Evolutionary conservation across 768 basidiomycete species (phyloP), one percentile per base, ranked within the genome.

Genomic region (Pulveroboletus frians): DNA sequence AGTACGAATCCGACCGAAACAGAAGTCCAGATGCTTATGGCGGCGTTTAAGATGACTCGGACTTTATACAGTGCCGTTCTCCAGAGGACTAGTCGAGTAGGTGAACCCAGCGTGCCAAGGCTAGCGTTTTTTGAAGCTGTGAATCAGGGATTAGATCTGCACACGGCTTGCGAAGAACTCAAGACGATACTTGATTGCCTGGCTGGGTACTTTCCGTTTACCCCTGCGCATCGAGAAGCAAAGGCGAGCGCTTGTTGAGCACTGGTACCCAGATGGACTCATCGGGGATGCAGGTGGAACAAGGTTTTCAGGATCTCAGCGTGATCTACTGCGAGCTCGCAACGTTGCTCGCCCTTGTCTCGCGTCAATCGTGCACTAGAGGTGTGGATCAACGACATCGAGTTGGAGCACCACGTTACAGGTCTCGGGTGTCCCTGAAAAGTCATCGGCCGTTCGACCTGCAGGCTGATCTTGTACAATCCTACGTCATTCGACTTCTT

Each of bases 141-240:
- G 62, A 55, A 52, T 58, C 50, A 64, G 61, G 63, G 49, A 31
- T 42, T 46, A 3, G 60, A 64, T 43, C 51, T 58, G 17, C 56
- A 54, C 7, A 44, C 48, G 5, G 64, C 71, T 11, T 62, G 74
- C 18, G 73, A 76, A 10, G 78, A 84, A 45, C 71, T 92, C 37
- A 71, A 71, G 48, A 66, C 66, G 10, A 65, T 96, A 15, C 72
- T 96, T 1, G 75, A 76, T 10, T 83, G 91, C 60, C 85, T 95
- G 77, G 67, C 80, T 5, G 74, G 84, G 3, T 92, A 92, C 67
- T 96, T 98, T 63, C 94, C 94, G 1, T 92, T 92, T 66, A 65
- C 61, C 36, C 66, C 70, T 65, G 72, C 52, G 68, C 72, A 66
- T 49, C 73, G 76, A 39, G 84, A 88, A 61, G 73, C 77, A 53